Base-by-base conservation (phyloP, 2,329 filamentous ascomycete genomes). In the Diplodia scrobiculata region DNA sequence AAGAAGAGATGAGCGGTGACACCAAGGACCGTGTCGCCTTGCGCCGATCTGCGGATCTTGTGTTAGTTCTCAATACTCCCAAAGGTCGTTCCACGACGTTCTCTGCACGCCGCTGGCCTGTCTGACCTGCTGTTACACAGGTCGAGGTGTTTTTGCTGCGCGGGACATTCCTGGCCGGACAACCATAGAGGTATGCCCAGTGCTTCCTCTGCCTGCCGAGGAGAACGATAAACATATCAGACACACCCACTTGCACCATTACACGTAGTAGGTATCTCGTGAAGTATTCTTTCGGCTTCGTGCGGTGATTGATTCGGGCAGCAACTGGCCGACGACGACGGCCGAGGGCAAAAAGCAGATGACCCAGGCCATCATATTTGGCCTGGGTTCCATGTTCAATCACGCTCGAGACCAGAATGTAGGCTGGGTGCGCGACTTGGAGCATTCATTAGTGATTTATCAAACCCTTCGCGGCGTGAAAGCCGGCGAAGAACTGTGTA, bases 381-480 rank as follows among this genome's bases (percentile, higher is more conserved):
- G 84, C 2, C 75, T 87, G 0, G 84, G 84, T 17, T 82, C 79
- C 65, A 84, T 86, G 82, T 86, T 86, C 76, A 86, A 87, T 67
- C 84, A 87, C 69, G 84, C 83, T 2, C 75, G 75, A 11, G 69
- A 79, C 32, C 84, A 86, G 69, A 87, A 87, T 70, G 81, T 86
- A 3, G 83, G 80, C 2, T 86, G 84, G 84, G 78, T 79, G 68
- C 76, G 83, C 25, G 81, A 86, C 72, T 53, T 83, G 1, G 71
- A 76, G 2, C 77, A 76, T 2, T 71, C 77, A 14, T 69, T 84
- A 0, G 78, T 86, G 19, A 80, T 79, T 0, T 86, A 86, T 68
- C 79, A 74, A 14, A 77, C 84, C 17, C 69, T 84, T 34, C 75
- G 81, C 69, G 79, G 84, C 67, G 81, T 86, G 17, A 71, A 71